phyloP scores from a whole-genome alignment of 306 rosid species.

The Cucumis cinereus region DNA sequence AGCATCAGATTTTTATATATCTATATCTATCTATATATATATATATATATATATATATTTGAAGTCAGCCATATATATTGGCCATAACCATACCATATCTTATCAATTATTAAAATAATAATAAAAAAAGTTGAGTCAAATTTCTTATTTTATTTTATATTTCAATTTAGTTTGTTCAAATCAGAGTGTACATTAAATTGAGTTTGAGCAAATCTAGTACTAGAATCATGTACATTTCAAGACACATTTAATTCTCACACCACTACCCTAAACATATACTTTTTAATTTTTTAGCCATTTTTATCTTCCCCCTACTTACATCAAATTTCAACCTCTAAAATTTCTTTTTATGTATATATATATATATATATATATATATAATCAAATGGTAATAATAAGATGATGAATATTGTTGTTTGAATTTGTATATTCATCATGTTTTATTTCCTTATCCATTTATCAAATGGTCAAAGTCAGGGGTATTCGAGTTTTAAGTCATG shows the following conservation, averaged over 20 bases:
- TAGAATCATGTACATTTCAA: neutral
- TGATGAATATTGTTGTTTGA: too few relatives aligned
- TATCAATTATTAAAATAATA: neutral
- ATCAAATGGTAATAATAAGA: too few relatives aligned
- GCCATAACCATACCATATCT: neutral
- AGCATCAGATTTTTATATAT: neutral
- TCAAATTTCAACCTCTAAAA: neutral
- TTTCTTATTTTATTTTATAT: neutral
- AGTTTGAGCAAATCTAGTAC: neutral
- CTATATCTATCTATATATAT: neutral
- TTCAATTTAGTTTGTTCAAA: neutral
- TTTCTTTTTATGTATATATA: too few relatives aligned
- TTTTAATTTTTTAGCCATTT: neutral
- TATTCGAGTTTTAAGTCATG: neutral
- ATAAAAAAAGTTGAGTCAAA: neutral
- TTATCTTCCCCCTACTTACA: neutral
- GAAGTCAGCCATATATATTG: neutral
- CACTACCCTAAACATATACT: neutral
- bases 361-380: too few relatives aligned
- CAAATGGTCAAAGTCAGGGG: neutral
- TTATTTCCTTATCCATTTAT: neutral
- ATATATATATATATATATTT: neutral
- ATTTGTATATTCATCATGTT: too few relatives aligned
- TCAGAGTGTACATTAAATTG: neutral
- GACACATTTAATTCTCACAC: conserved; percentile 2